Evolutionary conservation across 2,329 filamentous ascomycete genomes (phyloP), one percentile per base, ranked within the genome.

Genomic region (Dothiorella sarmentorum): DNA sequence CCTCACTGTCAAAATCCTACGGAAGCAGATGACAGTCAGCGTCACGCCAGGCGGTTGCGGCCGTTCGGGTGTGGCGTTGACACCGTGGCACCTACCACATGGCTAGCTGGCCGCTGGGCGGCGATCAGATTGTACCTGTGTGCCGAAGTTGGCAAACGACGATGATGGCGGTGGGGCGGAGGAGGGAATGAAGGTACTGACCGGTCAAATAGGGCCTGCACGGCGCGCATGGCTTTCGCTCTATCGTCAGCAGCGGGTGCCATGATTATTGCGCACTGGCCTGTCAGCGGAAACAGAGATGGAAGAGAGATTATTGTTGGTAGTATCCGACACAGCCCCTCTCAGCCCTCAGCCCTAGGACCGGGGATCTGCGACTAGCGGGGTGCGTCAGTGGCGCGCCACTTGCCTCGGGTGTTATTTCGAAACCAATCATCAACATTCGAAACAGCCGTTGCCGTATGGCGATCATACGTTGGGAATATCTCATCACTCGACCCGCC

Each of bases 1-100:
- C 69, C 40, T 71, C 64, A 40, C 63, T 62, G 58, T 75, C 72
- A 56, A 71, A 75, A 58, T 73, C 71, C 71, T 74, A 42, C 7
- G 17, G 20, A 15, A 6, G 44, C 11, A 15, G 56, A 11, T 26
- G 38, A 38, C 20, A 9, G 15, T 55, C n/a, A 56, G 35, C 26
- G 18, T 20, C 24, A 31, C 26, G 26, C 31, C 40, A 22, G 13
- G 13, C n/a, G 52, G 31, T 38, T 29, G 22, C 49, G 33, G 11
- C 35, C n/a, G 38, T 26, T 35, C 10, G 38, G 29, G 47, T 6
- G 26, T 35, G n/a, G 35, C 22, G 20, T 20, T 17, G 15, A 7
- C 7, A 7, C n/a, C 27, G 22, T 10, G 7, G 31, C 35, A 63
- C 67, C 60, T 45, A 74, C 72, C 17, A 69, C 63, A 62, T 73